Base-by-base conservation (phyloP, 2,329 filamentous ascomycete genomes). In the Falciphora oryzae region DNA sequence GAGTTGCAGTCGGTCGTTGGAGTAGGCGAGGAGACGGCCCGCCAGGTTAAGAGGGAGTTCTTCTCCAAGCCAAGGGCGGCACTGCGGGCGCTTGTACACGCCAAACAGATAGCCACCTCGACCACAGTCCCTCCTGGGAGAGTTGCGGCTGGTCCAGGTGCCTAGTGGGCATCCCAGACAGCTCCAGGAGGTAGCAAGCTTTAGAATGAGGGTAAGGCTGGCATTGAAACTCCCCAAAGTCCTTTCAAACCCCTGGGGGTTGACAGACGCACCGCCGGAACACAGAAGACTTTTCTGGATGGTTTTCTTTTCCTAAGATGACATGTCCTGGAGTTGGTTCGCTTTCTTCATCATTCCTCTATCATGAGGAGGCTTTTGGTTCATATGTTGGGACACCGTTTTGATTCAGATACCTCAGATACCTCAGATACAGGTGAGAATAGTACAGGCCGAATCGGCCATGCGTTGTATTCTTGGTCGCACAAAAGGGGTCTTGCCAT, bases 1-100 rank as follows among this genome's bases (percentile, higher is more conserved):
- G 83, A 83, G 64, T 71, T 68, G 4, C 57, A 63, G 72, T 75
- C 61, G 61, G 63, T 65, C 22, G 61, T 63, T 57, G 50, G 64
- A 57, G 50, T 65, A 32, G 63, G 64, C 56, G 25, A 66, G 57
- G 66, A 67, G 57, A 35, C 62, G 62, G 57, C 62, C 58, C 69
- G 50, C 50, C 62, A 59, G 4, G 60, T 69, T 10, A 61, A 68
- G 44, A 65, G 62, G 10, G 69, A 67, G 29, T 70, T 70, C 63
- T 67, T 70, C 44, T 63, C 65, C 27, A 67, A 69, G 28, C 72
- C 74, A 1, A 69, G 72, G 29, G 73, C 70, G 3, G 73, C 72
- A 0, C 63, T 76, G 61, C 63, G 73, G 57, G 73, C 69, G 13
- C 65, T 75, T n/a, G 44, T 53, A 3, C 44, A 53, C 8, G 44